Conservation (phyloP, 352 stramenopile genomes). For the Globisporangium mamillatum region DNA sequence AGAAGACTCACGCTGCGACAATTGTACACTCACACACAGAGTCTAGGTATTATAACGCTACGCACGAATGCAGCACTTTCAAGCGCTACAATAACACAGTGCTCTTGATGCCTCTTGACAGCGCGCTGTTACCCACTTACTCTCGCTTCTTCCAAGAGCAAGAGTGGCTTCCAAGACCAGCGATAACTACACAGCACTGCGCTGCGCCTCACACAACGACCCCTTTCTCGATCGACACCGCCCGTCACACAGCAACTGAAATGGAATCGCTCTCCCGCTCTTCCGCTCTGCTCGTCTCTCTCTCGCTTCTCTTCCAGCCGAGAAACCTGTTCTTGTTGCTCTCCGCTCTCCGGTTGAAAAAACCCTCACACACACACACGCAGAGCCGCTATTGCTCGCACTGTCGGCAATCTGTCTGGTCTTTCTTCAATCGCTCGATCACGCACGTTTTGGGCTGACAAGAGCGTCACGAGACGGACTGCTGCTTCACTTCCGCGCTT, state of each 20-base stretch:
- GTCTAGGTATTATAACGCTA: not conserved
- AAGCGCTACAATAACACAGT: not conserved
- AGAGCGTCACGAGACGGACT: not conserved
- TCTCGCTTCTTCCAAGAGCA: not conserved
- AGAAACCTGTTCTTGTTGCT: not conserved
- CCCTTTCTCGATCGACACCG: not conserved
- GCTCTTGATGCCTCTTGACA: not conserved
- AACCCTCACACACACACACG: not conserved
- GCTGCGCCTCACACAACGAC: not conserved
- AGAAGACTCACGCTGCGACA: constrained; percentile 1
- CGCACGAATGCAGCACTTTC: not conserved
- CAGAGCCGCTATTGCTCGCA: not conserved
- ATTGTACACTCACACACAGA: not conserved
- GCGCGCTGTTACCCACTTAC: not conserved
- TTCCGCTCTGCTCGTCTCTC: not conserved
- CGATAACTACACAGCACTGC: not conserved
- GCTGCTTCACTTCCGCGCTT: not conserved
- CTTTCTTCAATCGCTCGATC: not conserved
- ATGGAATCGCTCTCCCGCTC: not conserved
- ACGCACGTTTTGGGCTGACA: not conserved
- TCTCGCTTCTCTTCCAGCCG: not conserved
- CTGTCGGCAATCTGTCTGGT: not conserved
- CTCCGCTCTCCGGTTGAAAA: not conserved
- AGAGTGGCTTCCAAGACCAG: not conserved
- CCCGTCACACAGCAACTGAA: not conserved